Conservation (phyloP, 1,284 basidiomycete genomes). For the Cryptococcus sp. region DNA sequence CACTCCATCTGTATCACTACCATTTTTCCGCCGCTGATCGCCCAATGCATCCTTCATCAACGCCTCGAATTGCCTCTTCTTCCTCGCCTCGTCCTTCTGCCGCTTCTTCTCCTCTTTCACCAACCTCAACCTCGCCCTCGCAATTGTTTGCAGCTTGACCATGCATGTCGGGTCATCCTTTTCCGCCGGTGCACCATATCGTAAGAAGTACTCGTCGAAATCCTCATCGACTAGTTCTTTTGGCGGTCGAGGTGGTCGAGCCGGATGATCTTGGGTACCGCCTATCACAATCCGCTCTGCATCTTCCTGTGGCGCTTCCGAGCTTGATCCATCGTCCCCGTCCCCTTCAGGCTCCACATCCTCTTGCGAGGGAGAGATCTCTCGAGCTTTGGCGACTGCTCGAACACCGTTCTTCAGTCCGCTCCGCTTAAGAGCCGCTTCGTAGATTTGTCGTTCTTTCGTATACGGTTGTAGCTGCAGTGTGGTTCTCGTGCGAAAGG, state of each 20-base stretch:
- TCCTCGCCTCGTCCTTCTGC: constrained; percentile 18
- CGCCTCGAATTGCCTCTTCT: constrained; percentile 24
- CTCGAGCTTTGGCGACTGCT: constrained; percentile 17
- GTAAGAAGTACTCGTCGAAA: constrained; percentile 35
- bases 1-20: no score
- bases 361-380: constrained; percentile 14
- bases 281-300: constrained; percentile 38
- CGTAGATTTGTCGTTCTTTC: constrained; percentile 40
- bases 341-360: constrained; percentile 16
- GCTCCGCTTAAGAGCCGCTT: constrained; percentile 33
- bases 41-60: constrained; percentile 7
- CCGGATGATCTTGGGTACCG: constrained; percentile 16
- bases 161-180: constrained; percentile 21
- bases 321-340: constrained; percentile 10
- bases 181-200: constrained; percentile 27
- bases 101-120: constrained; percentile 25
- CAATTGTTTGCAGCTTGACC: constrained; percentile 28
- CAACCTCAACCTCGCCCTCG: constrained; percentile 17
- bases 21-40: no score
- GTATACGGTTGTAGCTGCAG: constrained; percentile 47
- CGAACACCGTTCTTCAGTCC: constrained; percentile 32
- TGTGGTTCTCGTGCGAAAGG: constrained; percentile 44
- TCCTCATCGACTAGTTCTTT: constrained; percentile 27
- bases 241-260: constrained; percentile 8
- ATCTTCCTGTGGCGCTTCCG: constrained; percentile 9